These are phyloP conservation scores for Climacium dendroides DNA, from an alignment of 225 moss, liverwort and hornwort genomes.

Conservation along the genomic window DNA sequence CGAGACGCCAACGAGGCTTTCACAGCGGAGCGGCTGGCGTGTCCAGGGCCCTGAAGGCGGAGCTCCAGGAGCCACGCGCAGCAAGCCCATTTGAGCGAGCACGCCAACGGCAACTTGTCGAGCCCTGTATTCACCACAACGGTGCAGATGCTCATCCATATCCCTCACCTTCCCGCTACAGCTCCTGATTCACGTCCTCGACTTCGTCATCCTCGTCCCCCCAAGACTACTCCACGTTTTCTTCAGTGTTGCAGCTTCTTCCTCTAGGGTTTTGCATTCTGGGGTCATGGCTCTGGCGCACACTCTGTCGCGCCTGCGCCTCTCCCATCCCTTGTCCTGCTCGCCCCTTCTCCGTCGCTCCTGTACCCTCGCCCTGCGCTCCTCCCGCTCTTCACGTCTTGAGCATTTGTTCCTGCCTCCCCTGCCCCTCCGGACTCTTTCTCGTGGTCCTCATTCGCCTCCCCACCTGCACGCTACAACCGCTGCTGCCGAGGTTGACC, in stretches of 20 bases:
- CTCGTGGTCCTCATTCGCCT: background rate
- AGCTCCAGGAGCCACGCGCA: background rate
- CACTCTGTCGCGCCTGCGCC: background rate
- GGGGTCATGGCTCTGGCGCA: constrained; percentile 11
- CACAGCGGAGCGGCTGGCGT: too few relatives aligned
- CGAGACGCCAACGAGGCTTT: too few relatives aligned
- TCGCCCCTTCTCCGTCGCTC: background rate
- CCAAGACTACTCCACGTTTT: background rate
- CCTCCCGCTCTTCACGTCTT: background rate
- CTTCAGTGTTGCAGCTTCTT: background rate
- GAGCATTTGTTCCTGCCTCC: background rate
- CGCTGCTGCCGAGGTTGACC: constrained; percentile 11
- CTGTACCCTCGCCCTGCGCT: background rate
- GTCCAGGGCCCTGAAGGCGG: background rate
- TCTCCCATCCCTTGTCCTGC: background rate
- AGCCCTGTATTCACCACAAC: background rate
- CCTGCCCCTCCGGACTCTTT: background rate
- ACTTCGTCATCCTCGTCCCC: background rate
- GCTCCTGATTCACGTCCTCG: background rate
- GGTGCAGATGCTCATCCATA: background rate
- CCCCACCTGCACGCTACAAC: background rate
- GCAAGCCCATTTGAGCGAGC: background rate
- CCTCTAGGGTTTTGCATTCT: background rate
- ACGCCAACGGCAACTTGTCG: background rate
- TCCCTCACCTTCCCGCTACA: background rate